Conservation (phyloP, 768 basidiomycete species). For the Leccinum imitatum region DNA sequence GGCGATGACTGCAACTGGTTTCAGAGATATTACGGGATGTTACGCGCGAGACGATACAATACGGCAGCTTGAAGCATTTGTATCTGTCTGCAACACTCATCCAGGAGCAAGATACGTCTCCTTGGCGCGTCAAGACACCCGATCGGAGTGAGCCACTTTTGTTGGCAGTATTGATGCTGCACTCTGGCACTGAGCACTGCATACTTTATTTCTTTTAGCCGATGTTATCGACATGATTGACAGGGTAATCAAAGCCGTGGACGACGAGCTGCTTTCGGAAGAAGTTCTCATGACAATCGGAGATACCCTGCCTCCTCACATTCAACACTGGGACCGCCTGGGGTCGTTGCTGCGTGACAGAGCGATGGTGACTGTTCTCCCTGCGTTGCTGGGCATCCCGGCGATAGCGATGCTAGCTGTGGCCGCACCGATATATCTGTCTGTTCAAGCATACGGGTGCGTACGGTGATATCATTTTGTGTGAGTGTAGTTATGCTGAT, state of each 20-base stretch:
- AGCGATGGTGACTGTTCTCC: not conserved
- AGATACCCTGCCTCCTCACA: not conserved
- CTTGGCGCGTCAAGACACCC: not conserved
- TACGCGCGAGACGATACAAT: not conserved
- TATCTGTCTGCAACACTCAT: not conserved
- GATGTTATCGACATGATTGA: not conserved
- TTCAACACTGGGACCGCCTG: constrained; percentile 13
- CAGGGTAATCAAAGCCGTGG: not conserved
- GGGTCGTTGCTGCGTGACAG: not conserved
- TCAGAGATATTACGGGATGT: not conserved
- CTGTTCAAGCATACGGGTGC: not conserved
- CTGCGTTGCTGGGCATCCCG: constrained; percentile 7
- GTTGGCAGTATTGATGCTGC: not conserved
- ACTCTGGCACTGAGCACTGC: not conserved
- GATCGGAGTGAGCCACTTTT: not conserved
- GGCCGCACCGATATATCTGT: not conserved
- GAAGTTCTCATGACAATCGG: not conserved
- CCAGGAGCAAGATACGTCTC: not conserved
- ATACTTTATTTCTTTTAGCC: not conserved
- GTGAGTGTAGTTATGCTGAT: not conserved
- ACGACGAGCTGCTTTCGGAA: not conserved
- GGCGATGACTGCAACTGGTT: not conserved
- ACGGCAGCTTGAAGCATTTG: not conserved
- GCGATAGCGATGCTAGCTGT: not conserved
- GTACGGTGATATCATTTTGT: not conserved